Conservation (phyloP, 345 rosid species). For the Noccaea bulbosa region DNA sequence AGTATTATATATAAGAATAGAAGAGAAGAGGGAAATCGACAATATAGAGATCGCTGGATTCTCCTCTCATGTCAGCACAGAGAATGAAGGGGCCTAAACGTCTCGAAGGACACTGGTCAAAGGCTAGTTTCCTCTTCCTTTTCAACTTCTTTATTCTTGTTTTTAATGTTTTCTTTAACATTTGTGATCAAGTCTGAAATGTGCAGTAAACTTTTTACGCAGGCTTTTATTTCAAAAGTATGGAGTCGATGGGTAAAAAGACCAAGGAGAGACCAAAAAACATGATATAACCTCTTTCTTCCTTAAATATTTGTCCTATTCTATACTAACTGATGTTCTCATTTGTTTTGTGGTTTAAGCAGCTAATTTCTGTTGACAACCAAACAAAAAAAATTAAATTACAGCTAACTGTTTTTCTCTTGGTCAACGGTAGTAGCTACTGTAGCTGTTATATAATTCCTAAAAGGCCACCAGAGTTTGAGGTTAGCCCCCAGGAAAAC, state of each 20-base stretch:
- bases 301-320: neutral
- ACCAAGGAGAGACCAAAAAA: neutral
- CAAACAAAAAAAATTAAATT: neutral
- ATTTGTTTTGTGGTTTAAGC: constrained; percentile 4
- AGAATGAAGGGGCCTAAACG: constrained; percentile 11
- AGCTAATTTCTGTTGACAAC: neutral
- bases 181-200: constrained; percentile 20
- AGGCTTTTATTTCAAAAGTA: constrained; percentile 18
- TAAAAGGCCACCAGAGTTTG: neutral
- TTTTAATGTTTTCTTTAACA: neutral
- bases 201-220: constrained; percentile 26
- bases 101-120: constrained; percentile 19
- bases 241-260: constrained; percentile 13
- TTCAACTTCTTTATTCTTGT: neutral
- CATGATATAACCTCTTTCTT: constrained; percentile 3
- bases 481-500: neutral
- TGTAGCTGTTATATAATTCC: neutral
- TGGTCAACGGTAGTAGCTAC: no score
- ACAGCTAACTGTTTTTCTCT: neutral
- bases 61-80: neutral
- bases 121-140: constrained; percentile 6
- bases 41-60: constrained; percentile 12
- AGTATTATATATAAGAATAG: neutral
- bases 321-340: neutral
- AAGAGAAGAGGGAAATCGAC: neutral